Evolutionary conservation across 2,329 filamentous ascomycete species (phyloP), one percentile per base, ranked within the genome.

Genomic region (Atkinsonella hypoxylon): DNA sequence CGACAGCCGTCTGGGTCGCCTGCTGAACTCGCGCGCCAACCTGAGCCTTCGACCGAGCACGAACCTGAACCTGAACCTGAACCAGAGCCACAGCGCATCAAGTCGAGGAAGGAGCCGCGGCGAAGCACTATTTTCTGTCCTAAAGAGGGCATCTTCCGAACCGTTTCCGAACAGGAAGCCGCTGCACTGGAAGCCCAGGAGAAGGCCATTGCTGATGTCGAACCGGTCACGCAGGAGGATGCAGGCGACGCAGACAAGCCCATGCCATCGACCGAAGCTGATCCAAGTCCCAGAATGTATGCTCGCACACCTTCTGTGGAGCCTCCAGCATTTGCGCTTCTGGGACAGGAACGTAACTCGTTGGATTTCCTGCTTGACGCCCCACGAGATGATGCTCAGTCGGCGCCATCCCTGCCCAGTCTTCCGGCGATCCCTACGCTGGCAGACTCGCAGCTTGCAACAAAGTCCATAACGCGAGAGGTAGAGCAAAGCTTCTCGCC

Each of bases 261-360:
- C 8, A 53, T 54, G 32, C 18, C 54, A 18, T 55, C 52, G 26
- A 53, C 57, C 12, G 67, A 67, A 12, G 56, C 63, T 3, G 63
- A 66, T 30, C 57, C 58, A 36, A 62, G 67, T 47, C 63, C 63
- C 32, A 61, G 67, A 30, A 67, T 68, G 55, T 81, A 74, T 61
- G 73, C 78, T 12, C 72, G 79, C 53, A 82, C 79, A 2, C 80
- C 80, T 12, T 83, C 80, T 0, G 74, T 79, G 40, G 80, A 83
- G 13, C 79, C 79, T 18, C 80, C 81, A 1, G 64, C 76, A n/a
- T 77, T 76, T 59, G 79, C 79, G 40, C 60, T 80, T 18, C 61
- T 77, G 13, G 66, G 68, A 5, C 71, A 78, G 54, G 69, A 74
- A 57, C 76, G 79, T 42, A 75, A 74, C 6, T 83, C 79, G 2